Evolutionary conservation across 1,284 basidiomycete genomes (phyloP), one percentile per base, ranked within the genome.

Genomic region (Ceratobasidium sp.): DNA sequence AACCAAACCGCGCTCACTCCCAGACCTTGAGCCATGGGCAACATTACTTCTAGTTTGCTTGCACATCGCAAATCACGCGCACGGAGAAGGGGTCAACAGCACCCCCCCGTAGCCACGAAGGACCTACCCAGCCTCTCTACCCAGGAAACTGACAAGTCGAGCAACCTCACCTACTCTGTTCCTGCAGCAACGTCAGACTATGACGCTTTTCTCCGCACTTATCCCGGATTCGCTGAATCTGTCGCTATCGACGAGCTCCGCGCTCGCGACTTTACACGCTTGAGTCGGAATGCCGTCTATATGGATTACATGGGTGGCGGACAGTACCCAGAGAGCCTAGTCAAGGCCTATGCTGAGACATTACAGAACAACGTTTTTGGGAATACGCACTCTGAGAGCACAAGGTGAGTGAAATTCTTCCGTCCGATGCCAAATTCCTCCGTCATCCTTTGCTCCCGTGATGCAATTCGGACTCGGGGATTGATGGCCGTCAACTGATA

Each of bases 301-400:
- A 86, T 92, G 68, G 91, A 93, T 75, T 92, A 90, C 73, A 93
- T 92, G 88, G 91, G 91, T 42, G 91, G 88, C 35, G 85, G 85
- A 64, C 75, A 92, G 35, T 91, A 91, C 74, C 90, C 91, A 17
- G 88, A 90, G 73, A 88, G 86, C 71, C 84, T 92, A 35, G 83
- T 92, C 70, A 83, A 81, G 49, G 83, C 85, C 5, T 89, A 91
- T 73, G 82, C 86, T 43, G 84, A 86, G 68, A 90, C 91, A 75
- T 82, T 93, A 38, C 84, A 82, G 42, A 80, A 80, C 49, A 86
- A 79, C 73, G 82, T 92, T 52, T 83, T 92, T 73, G 91, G 91
- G 6, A 93, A 93, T 76, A 92, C 91, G 0, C 91, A 93, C 77
- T 92, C 91, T 0, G 84, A 89, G 74, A 92, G 85, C 77, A 87